Percentiles rank a stretch among this genome's conserved stretches.
These are phyloP conservation scores for Camptophora hylomeconis DNA, from an alignment of 2,329 filamentous ascomycete species.

Conservation along the genomic window DNA sequence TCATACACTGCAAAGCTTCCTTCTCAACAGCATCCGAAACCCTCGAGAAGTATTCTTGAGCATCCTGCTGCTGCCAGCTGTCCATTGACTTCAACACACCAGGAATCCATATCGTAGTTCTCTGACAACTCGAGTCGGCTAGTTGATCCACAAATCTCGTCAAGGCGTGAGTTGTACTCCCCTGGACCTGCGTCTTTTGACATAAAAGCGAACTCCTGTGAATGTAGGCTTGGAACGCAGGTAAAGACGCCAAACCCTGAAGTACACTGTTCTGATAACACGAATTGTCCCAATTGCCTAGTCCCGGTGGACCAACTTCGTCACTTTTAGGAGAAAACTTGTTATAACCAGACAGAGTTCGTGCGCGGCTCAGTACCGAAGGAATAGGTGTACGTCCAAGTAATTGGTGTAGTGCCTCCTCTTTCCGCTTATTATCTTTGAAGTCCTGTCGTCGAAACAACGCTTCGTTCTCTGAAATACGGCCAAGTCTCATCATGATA, in stretches of 20 bases:
- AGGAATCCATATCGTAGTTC: slow-evolving; percentile 62
- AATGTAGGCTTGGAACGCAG: slow-evolving; percentile 44
- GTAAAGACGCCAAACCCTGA: slow-evolving; percentile 67
- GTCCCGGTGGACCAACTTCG: slow-evolving; percentile 35
- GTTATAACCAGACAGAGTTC: slow-evolving; percentile 43
- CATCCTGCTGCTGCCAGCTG: slow-evolving; percentile 92
- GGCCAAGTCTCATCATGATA: slow-evolving; percentile 29
- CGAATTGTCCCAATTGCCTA: slow-evolving; percentile 88
- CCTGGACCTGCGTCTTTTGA: slow-evolving; percentile 7
- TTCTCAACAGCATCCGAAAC: slow-evolving; percentile 74
- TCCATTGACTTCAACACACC: slow-evolving; percentile 77
- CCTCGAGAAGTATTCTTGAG: slow-evolving; percentile 92
- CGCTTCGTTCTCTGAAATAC: slow-evolving; percentile 26
- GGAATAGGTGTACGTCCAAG: slow-evolving; percentile 47
- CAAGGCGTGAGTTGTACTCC: slow-evolving; percentile 41
- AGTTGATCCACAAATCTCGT: slow-evolving; percentile 59
- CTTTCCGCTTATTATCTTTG: slow-evolving; percentile 43
- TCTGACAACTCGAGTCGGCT: slow-evolving; percentile 33
- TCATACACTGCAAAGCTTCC: slow-evolving; percentile 43
- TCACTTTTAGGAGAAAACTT: slow-evolving; percentile 20
- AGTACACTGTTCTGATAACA: slow-evolving; percentile 97
- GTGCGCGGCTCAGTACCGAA: slow-evolving; percentile 45
- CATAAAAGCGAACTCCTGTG: slow-evolving; percentile 22
- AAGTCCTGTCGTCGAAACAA: slow-evolving; percentile 11
- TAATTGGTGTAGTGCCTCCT: slow-evolving; percentile 50